Evolutionary conservation across 139 green algal genomes (phyloP), one percentile per base, ranked within the genome.

Genomic region (Klebsormidium nitens): DNA sequence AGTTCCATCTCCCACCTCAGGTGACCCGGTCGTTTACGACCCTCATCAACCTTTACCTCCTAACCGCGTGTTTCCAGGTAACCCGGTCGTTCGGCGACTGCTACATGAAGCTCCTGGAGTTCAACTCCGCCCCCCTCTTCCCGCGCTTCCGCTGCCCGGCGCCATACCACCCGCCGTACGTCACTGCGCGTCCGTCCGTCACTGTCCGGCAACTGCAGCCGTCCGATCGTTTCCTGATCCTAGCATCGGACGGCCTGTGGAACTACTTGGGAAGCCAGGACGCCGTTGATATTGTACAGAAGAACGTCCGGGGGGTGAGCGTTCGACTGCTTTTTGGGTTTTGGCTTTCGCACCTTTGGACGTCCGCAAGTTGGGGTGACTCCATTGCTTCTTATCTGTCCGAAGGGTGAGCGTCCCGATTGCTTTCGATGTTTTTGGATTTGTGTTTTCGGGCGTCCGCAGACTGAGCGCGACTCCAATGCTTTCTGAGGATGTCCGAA

Each of bases 231-330:
- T 93, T 93, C 69, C 77, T 95, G 2, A 85, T 97, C 14, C 72
- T 97, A n/a, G 91, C 91, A 23, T 89, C 74, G n/a, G 91, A 97
- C 36, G 91, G 91, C 35, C 88, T 97, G 32, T 97, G 91, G 87
- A 90, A 97, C 76, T 95, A 95, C 69, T 90, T 97, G 48, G 81
- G 57, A 36, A 89, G 81, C 76, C 82, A 96, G 79, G 87, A 93
- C 68, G 91, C 87, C 3, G 84, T 96, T 17, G 87, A 93, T 14
- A 70, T 76, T 62, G 68, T 76, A 6, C 39, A 40, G 35, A 71
- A 36, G 44, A 62, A 28, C 35, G 59, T 59, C 5, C 29, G 60
- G 2, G 61, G 73, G 68, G 68, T 76, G 26, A n/a, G n/a, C n/a
- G n/a, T n/a, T n/a, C n/a, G n/a, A n/a, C n/a, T n/a, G n/a, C n/a